A percentile compares a stretch with the other conserved stretches of the same genome.
These are phyloP conservation scores for Quercus robur DNA, from an alignment of 306 rosid genomes.

Conservation along the genomic window DNA sequence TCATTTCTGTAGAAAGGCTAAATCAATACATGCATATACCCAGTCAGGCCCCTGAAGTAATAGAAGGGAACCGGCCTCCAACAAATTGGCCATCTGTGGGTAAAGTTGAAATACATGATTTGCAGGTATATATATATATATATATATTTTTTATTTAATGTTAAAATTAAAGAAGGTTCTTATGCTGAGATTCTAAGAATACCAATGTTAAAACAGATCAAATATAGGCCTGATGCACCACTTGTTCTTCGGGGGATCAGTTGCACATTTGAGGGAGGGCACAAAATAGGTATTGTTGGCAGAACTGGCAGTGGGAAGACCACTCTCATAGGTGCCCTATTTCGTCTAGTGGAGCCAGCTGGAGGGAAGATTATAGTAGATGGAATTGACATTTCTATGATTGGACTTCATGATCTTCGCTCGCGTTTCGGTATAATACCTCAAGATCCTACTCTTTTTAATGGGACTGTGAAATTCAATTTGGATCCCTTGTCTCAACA, in stretches of 20 bases:
- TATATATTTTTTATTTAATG: neutral
- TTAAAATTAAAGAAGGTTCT: too few species aligned
- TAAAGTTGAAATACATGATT: conserved; percentile 45
- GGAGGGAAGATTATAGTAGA: conserved; percentile 58
- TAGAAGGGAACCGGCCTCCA: conserved; percentile 46
- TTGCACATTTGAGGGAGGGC: too few species aligned
- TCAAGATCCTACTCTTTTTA: conserved; percentile 77
- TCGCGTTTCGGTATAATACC: conserved; percentile 71
- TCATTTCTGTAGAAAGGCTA: conserved; percentile 52
- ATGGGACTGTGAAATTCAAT: conserved; percentile 54
- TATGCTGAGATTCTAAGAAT: too few species aligned
- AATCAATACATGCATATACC: conserved; percentile 48
- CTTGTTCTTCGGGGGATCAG: too few species aligned
- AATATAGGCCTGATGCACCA: too few species aligned
- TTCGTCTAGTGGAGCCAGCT: conserved; percentile 73
- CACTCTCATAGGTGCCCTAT: conserved; percentile 55
- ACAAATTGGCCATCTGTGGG: conserved; percentile 48
- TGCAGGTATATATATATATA: conserved; percentile 51
- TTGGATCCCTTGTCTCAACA: conserved; percentile 65
- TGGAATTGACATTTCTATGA: conserved; percentile 56
- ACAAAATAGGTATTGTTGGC: conserved; percentile 62
- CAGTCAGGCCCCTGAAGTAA: conserved; percentile 49
- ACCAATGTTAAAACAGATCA: too few species aligned
- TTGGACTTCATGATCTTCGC: conserved; percentile 77
- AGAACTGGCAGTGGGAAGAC: conserved; percentile 89